Evolutionary conservation across 495 filamentous ascomycete genomes (phyloP).

Genomic region (Trichodelitschia bisporula): DNA sequence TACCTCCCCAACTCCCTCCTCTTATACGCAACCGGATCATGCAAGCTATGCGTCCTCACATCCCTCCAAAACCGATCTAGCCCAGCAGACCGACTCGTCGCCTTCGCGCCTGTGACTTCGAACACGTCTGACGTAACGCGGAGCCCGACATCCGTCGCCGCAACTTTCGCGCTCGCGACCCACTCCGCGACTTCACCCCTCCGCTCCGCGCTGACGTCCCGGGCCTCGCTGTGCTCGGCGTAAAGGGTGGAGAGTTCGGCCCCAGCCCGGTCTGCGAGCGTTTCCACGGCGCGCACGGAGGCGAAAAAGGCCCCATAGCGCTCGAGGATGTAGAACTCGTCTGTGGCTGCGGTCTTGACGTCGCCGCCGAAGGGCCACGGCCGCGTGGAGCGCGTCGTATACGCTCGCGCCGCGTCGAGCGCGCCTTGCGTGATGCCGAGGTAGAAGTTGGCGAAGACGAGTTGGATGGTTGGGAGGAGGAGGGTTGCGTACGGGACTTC

Average conservation of each 20-base stretch:
- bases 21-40: no score
- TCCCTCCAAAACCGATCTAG: no score
- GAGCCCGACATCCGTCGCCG: no score
- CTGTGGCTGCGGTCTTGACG: slow-evolving; percentile 24
- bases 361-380: slow-evolving; percentile 34
- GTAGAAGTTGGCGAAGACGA: slow-evolving; percentile 39
- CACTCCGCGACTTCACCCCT: no score
- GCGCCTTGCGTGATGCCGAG: slow-evolving; percentile 31
- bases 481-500: slow-evolving; percentile 24
- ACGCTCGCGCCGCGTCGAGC: slow-evolving; percentile 22
- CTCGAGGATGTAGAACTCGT: slow-evolving; percentile 37
- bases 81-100: no score
- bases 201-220: no score
- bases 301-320: slow-evolving; percentile 35
- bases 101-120: no score
- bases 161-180: no score
- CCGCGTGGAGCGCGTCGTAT: slow-evolving; percentile 25
- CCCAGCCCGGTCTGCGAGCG: slow-evolving; percentile 28
- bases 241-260: slow-evolving; percentile 20
- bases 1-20: no score
- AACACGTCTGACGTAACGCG: no score
- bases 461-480: no score
- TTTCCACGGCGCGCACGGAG: slow-evolving; percentile 28
- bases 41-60: no score
- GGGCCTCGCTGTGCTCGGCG: slow-evolving; percentile 11